Evolutionary conservation across 805 yeast species (phyloP).

Genomic region (Huiozyma sinensis): DNA sequence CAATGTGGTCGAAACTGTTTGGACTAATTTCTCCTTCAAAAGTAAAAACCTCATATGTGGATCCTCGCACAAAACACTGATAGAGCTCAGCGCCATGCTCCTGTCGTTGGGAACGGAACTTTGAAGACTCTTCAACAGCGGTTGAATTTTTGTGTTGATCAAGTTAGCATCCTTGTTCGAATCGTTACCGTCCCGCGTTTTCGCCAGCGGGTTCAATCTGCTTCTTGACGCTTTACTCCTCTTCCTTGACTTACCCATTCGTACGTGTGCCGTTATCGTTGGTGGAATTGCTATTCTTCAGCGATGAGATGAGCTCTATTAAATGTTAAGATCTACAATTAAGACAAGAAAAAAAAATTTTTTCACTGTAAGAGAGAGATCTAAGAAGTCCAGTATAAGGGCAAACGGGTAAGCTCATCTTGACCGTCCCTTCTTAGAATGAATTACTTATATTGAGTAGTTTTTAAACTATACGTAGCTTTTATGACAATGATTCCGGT

Average conservation of each 20-base stretch:
- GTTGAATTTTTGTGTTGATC: conserved; percentile 48
- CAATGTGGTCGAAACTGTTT: conserved; percentile 50
- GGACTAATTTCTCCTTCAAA: conserved; percentile 62
- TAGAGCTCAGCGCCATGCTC: conserved; percentile 64
- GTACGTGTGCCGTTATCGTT: too few relatives aligned
- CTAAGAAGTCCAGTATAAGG: too few relatives aligned
- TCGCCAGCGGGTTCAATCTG: conserved; percentile 29
- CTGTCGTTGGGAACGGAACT: conserved; percentile 61
- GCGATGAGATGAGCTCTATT: too few relatives aligned
- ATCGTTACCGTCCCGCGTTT: conserved; percentile 17
- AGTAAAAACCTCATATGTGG: conserved; percentile 48
- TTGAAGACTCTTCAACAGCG: conserved; percentile 54
- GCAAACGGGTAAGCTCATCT: too few relatives aligned
- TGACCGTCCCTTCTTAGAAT: too few relatives aligned
- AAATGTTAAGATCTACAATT: too few relatives aligned
- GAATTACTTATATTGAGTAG: too few relatives aligned
- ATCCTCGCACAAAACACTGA: conserved; percentile 64
- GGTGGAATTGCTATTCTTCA: too few relatives aligned
- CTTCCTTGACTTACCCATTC: conserved; percentile 70
- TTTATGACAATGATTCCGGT: too few relatives aligned
- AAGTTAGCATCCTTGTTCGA: conserved; percentile 36
- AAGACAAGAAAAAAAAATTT: too few relatives aligned
- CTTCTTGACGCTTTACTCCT: conserved; percentile 42
- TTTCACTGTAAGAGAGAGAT: too few relatives aligned
- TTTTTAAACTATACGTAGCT: too few relatives aligned